phyloP scores from a whole-genome alignment of 176 grass and related monocot species.

The Cenchrus fungigraminus region DNA sequence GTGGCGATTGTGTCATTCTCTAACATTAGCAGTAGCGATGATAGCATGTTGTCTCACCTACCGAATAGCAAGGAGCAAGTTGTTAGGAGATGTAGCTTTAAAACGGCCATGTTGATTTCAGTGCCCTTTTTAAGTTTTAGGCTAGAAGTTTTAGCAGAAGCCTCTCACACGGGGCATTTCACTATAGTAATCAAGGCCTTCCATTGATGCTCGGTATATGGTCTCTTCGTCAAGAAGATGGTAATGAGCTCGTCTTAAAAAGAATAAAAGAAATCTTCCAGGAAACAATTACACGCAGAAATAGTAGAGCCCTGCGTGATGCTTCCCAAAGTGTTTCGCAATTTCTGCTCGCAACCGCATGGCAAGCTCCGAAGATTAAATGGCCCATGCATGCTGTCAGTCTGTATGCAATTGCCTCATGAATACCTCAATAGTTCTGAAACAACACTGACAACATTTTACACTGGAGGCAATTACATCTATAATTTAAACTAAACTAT shows the following conservation, averaged over 20 bases:
- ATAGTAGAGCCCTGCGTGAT: not conserved
- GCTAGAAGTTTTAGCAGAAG: no score
- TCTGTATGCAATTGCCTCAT: no score
- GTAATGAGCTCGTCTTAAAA: not conserved
- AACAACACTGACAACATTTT: not conserved
- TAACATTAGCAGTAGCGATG: no score
- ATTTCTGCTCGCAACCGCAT: not conserved
- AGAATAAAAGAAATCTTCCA: not conserved
- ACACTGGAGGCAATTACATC: not conserved
- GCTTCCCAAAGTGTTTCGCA: not conserved
- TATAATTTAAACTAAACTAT: constrained; percentile 22
- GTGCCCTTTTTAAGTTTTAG: no score
- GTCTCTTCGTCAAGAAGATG: no score
- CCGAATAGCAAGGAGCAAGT: no score
- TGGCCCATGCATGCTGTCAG: not conserved
- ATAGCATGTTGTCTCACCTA: no score
- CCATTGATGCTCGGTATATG: no score
- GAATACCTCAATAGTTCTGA: not conserved
- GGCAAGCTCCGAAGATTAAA: not conserved
- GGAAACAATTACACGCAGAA: not conserved
- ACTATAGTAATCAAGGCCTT: not conserved
- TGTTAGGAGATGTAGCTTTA: no score
- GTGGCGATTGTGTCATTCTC: no score
- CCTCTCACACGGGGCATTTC: no score
- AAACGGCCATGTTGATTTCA: no score